Base-by-base conservation (phyloP, 2,329 filamentous ascomycete genomes). In the Nannizzia gypsea region DNA sequence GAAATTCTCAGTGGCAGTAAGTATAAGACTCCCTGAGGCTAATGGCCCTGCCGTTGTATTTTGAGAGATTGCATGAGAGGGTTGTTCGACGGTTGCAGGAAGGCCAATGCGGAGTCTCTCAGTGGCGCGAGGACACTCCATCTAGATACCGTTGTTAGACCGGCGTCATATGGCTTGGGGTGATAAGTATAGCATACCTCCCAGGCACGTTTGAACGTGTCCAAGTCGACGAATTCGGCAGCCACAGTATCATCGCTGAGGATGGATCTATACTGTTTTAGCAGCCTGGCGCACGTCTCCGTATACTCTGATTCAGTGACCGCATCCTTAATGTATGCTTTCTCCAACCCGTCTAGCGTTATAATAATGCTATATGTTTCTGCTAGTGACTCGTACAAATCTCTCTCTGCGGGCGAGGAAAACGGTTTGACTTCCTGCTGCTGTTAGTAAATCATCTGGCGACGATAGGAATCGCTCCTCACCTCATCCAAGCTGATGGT, bases 341-440 rank as follows among this genome's bases (percentile, higher is more conserved):
- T 96, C 70, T 99, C 93, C 1, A 99, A 82, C 64, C 95, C 90
- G 71, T 99, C 93, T 2, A 99, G 80, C 0, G 93, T 97, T 63
- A 96, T 83, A 40, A 99, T 92, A 66, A 99, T 97, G 76, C 91
- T 96, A 75, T 97, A 99, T 24, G 99, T 86, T 74, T 99, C 93
- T 59, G 92, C 93, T 13, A 99, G 83, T 1, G 93, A 97, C 70
- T 97, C 93, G 72, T 96, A 90, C 0, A 97, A 80, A 71, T 99
- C 91, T 63, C 92, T 86, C 76, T 97, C 92, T 44, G 89, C 87
- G 66, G 88, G 85, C 22, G 87, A 95, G 42, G 89, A 86, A 56
- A 90, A 85, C 62, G 99, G 82, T 74, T 96, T 96, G 67, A 96
- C 90, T 80, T 97, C 93, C 88, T 96, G 67, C 50, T 31, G 58